A percentile compares a stretch with the other conserved stretches of the same genome.
These are phyloP conservation scores for Peniophora sp. DNA, from an alignment of 1,284 basidiomycete genomes.

Conservation along the genomic window DNA sequence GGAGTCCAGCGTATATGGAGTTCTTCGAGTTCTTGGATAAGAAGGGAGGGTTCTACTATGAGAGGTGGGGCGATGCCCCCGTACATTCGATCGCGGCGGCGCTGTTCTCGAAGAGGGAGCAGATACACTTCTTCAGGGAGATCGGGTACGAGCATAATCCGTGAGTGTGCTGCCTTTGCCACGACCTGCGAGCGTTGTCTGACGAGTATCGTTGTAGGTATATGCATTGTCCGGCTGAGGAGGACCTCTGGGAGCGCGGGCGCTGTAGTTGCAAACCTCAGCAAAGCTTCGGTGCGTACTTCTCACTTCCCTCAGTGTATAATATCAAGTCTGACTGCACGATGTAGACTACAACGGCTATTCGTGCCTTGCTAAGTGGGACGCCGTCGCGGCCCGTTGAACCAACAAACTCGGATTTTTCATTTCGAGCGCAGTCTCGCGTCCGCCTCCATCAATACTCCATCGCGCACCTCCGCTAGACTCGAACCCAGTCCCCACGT, in stretches of 20 bases:
- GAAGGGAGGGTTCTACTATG: slow-evolving; percentile 74
- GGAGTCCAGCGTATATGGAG: slow-evolving; percentile 54
- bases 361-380: slow-evolving; percentile 44
- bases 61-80: slow-evolving; percentile 79
- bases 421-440: slow-evolving; percentile 40
- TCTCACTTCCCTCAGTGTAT: background rate
- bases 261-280: slow-evolving; percentile 34
- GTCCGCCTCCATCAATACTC: no score
- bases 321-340: slow-evolving; percentile 1
- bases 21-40: slow-evolving; percentile 71
- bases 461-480: no score
- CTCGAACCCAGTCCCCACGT: no score
- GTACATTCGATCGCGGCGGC: slow-evolving; percentile 71
- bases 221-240: slow-evolving; percentile 41
- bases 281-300: slow-evolving; percentile 36
- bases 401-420: slow-evolving; percentile 13
- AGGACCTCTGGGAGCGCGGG: slow-evolving; percentile 32
- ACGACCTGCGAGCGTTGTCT: no score
- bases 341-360: slow-evolving; percentile 38
- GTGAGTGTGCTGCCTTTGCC: no score
- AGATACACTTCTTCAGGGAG: slow-evolving; percentile 64
- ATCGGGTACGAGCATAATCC: slow-evolving; percentile 52
- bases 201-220: no score
- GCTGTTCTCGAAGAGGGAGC: slow-evolving; percentile 51
- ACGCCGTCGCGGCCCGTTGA: slow-evolving; percentile 10